Percentiles rank a stretch among this genome's conserved stretches.
These are phyloP conservation scores for Coix lacrymajobi DNA, from an alignment of 176 grass and related monocot genomes.

Conservation along the genomic window DNA sequence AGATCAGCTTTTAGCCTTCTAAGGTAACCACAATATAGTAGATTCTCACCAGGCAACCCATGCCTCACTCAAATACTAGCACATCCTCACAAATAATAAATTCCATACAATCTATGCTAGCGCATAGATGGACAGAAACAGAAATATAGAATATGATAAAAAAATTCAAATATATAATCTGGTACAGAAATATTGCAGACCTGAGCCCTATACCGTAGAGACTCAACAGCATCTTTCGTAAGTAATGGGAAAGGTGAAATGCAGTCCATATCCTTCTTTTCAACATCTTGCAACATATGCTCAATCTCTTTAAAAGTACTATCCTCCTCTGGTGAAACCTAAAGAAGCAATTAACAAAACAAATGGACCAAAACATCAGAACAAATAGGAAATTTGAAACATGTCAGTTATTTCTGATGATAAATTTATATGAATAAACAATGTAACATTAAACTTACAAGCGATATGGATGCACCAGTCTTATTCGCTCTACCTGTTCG, in stretches of 20 bases:
- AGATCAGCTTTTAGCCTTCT: background rate
- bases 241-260: slow-evolving; percentile 85
- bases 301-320: slow-evolving; percentile 58
- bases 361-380: slow-evolving; percentile 17
- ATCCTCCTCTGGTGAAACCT: slow-evolving; percentile 65
- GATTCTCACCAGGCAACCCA: background rate
- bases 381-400: background rate
- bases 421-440: slow-evolving; percentile 4
- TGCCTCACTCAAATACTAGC: slow-evolving; percentile 16
- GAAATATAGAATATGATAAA: slow-evolving; percentile 3
- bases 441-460: slow-evolving; percentile 59
- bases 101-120: background rate
- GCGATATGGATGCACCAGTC: slow-evolving; percentile 73
- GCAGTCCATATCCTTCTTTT: slow-evolving; percentile 44
- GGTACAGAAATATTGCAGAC: slow-evolving; percentile 24
- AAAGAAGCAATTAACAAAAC: slow-evolving; percentile 16
- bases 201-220: slow-evolving; percentile 88
- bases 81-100: background rate
- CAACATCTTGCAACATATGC: slow-evolving; percentile 49
- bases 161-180: slow-evolving; percentile 16
- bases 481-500: slow-evolving; percentile 87
- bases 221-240: slow-evolving; percentile 67
- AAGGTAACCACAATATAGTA: background rate
- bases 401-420: slow-evolving; percentile 1
- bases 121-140: slow-evolving; percentile 20